Base-by-base conservation (phyloP, 83 land plant species). In the Picea abies region DNA sequence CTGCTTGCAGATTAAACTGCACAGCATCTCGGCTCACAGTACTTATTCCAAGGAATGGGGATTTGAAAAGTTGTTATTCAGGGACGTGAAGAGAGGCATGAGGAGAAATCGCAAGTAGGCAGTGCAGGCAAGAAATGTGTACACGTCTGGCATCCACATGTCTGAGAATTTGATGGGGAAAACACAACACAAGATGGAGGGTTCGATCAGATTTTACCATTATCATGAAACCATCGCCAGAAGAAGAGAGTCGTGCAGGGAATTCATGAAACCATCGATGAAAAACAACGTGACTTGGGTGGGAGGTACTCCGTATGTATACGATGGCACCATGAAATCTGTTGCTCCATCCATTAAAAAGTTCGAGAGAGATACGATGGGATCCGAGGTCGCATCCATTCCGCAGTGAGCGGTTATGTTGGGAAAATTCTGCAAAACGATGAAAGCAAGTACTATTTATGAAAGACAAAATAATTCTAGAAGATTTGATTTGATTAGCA, bases 91-190 rank as follows among this genome's bases (percentile, higher is more conserved):
- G 79, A 86, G 77, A 71, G 88, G 93, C 41, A 76, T 87, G n/a
- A 76, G 91, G 63, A 61, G 93, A 66, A 93, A 95, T 80, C 81
- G 97, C 7, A 97, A 97, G 66, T 97, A 95, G 58, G 98, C 92
- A n/a, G 85, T 97, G 11, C 92, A 93, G 56, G 91, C 96, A 1
- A 79, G 91, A 23, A 89, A 88, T 47, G 98, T 87, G 37, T 79
- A 83, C 29, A 88, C 99, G 2, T 86, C 96, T 0, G 99, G 98
- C 1, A 94, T 96, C 19, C 99, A 94, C 84, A 86, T 94, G 91
- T 95, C 98, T 12, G 88, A 85, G 72, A 85, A 93, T 78, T 4
- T 93, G 14, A 67, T 56, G 4, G 96, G 99, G 0, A 80, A 78
- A 80, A 90, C 82, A 0, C 79, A 76, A 7, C 90, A 91, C 87